These are phyloP conservation scores for Acacia crassicarpa DNA, from an alignment of 306 rosid species.

Conservation along the genomic window DNA sequence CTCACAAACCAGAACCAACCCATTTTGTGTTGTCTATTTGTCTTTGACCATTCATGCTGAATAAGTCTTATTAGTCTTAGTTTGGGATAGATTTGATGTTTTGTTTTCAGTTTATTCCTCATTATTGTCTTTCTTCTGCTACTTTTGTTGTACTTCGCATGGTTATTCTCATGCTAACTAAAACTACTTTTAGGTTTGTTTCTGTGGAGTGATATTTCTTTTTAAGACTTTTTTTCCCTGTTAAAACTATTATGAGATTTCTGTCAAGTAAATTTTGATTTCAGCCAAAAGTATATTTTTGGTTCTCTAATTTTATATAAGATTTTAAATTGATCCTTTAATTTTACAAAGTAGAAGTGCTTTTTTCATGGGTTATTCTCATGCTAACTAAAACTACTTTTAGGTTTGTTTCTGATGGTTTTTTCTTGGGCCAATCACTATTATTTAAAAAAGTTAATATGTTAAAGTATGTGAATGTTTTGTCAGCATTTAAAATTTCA, in stretches of 20 bases:
- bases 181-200: neutral
- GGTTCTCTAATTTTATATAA: too few relatives aligned
- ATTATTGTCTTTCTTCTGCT: neutral
- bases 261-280: neutral
- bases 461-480: too few relatives aligned
- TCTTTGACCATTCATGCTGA: neutral
- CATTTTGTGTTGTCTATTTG: neutral
- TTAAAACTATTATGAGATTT: neutral
- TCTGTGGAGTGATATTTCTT: neutral
- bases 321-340: too few relatives aligned
- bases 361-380: too few relatives aligned
- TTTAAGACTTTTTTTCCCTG: neutral
- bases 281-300: too few relatives aligned
- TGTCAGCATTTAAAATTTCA: too few relatives aligned
- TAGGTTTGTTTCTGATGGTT: too few relatives aligned
- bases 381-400: too few relatives aligned
- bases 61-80: neutral
- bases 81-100: neutral
- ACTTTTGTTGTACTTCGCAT: neutral
- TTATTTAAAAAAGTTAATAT: too few relatives aligned
- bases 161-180: neutral
- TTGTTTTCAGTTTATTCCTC: neutral
- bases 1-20: neutral
- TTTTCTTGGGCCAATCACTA: too few relatives aligned
- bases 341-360: too few relatives aligned